Evolutionary conservation across 2,329 filamentous ascomycete genomes (phyloP), one percentile per base, ranked within the genome.

Genomic region (Penicillium sp.): DNA sequence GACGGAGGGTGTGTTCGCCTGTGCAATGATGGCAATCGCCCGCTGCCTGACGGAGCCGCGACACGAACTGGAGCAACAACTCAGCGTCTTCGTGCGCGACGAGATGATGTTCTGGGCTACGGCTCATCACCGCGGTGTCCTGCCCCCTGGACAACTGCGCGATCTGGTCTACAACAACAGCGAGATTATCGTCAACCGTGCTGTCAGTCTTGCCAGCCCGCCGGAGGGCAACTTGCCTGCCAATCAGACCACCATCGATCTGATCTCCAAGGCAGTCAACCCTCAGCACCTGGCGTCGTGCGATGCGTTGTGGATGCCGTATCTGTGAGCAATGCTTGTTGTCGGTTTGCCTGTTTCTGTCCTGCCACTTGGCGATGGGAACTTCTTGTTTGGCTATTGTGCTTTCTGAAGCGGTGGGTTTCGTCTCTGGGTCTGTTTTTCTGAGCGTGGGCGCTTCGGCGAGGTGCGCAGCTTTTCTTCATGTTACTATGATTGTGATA

Each of bases 91-190:
- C 74, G 94, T 99, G 61, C 87, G 94, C 7, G 94, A 99, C 70
- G 94, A 99, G 77, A 96, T 99, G 84, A 93, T 93, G 64, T 96
- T 93, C 78, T 99, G 94, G 94, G 93, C 93, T 67, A 96, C 90
- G 3, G 89, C 87, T 63, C 83, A 86, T 61, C 90, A 96, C 71
- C 86, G 91, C 45, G 75, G 79, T 6, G 74, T 77, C 27, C 80
- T 89, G 66, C 84, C 82, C 42, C 87, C 91, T 58, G 85, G 82
- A 33, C 87, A 90, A 71, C 80, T 96, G 49, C 82, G 90, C 23
- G 90, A 94, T 57, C 85, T 88, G 62, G 93, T 96, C 35, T 88
- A 92, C 76, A 81, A 84, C 53, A 99, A 99, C 75, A 91, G 89
- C 65, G 92, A 97, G 59, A 84, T 91, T 66, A 92, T 99, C 58